A percentile compares a stretch with the other conserved stretches of the same genome.
phyloP scores from a whole-genome alignment of 2,329 filamentous ascomycete species.

The Penicillium thymicola region DNA sequence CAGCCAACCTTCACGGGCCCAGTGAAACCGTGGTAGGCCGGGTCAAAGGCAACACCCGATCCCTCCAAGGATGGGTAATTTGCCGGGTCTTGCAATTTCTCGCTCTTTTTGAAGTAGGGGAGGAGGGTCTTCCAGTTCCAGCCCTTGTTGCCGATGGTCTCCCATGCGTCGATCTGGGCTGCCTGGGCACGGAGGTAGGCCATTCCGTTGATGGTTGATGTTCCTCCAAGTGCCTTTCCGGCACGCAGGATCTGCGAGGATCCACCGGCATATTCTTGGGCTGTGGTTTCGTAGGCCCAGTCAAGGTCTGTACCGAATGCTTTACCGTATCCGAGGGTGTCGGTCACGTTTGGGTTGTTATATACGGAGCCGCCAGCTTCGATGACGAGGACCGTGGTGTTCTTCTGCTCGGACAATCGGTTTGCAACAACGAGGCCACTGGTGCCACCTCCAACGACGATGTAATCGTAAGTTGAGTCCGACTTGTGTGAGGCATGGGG shows the following conservation, averaged over 20 bases:
- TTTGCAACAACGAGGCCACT: conserved; percentile 35
- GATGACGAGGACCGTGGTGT: conserved; percentile 27
- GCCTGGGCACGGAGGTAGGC: conserved; percentile 36
- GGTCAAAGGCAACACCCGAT: conserved; percentile 25
- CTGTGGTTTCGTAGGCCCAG: conserved; percentile 40
- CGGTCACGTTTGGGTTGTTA: conserved; percentile 30
- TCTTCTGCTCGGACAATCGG: conserved; percentile 31
- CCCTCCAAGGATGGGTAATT: conserved; percentile 16
- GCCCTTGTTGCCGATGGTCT: conserved; percentile 26
- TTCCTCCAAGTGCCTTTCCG: conserved; percentile 45
- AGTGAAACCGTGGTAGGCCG: conserved; percentile 23
- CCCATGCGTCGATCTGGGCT: conserved; percentile 39
- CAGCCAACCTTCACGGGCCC: conserved; percentile 31
- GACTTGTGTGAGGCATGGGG: conserved; percentile 6
- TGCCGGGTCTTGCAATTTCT: conserved; percentile 23
- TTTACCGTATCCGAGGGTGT: conserved; percentile 19
- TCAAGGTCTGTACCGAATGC: conserved; percentile 38
- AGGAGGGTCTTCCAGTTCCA: conserved; percentile 33
- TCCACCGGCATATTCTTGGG: conserved; percentile 38
- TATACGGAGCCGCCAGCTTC: conserved; percentile 29
- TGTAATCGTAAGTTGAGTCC: conserved; percentile 27
- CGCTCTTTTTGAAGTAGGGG: conserved; percentile 30
- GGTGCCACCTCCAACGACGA: conserved; percentile 36
- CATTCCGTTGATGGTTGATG: conserved; percentile 45
- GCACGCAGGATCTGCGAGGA: conserved; percentile 31